Percentiles rank a stretch among this genome's conserved stretches.
Evolutionary conservation across 148 eudicot genomes (phyloP).

Genomic region (Rhododendron ferrugineum): DNA sequence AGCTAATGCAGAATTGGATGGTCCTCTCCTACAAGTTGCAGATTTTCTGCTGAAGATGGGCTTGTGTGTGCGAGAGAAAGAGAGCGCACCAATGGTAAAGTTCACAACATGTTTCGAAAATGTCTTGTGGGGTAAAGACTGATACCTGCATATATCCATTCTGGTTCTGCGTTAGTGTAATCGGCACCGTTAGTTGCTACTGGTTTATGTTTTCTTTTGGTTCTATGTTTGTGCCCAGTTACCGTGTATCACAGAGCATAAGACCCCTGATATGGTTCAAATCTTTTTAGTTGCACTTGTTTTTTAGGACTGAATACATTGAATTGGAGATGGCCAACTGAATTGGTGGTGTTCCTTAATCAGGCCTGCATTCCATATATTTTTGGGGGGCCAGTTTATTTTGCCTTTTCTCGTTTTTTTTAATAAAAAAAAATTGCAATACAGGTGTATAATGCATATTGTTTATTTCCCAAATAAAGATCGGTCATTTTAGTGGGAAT

Average conservation of each 20-base stretch:
- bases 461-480: neutral
- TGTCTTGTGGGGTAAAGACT: neutral
- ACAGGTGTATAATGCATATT: neutral
- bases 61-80: neutral
- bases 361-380: neutral
- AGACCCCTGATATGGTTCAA: neutral
- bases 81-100: neutral
- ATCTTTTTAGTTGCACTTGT: neutral
- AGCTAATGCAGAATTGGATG: constrained; percentile 27
- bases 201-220: neutral
- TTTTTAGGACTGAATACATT: neutral
- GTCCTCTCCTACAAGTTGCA: neutral
- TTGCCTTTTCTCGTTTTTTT: neutral
- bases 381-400: neutral
- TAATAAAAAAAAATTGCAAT: neutral
- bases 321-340: neutral
- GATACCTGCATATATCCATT: neutral
- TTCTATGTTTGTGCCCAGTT: neutral
- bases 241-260: neutral
- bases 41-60: neutral
- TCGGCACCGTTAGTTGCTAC: neutral
- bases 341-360: neutral
- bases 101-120: neutral
- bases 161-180: neutral
- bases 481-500: neutral